Evolutionary conservation across 176 grass and related monocot species (phyloP).

Genomic region (Juncus inflexus): DNA sequence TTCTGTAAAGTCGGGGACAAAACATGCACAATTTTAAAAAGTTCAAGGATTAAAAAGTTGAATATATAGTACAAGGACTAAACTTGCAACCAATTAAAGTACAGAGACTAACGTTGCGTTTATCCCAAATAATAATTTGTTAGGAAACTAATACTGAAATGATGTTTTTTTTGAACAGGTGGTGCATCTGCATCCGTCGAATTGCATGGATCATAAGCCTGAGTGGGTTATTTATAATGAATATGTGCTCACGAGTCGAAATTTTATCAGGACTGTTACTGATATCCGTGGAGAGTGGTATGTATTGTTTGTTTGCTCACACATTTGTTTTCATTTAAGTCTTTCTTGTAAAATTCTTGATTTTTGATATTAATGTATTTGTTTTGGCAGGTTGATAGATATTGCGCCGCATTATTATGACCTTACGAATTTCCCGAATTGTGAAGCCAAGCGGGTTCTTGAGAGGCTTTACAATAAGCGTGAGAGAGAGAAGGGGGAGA

Average conservation of each 20-base stretch:
- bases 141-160: not conserved
- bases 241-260: conserved; percentile 86
- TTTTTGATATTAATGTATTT: conserved; percentile 10
- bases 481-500: conserved; percentile 58
- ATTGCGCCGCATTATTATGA: conserved; percentile 81
- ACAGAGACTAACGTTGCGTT: too few relatives aligned
- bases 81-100: not conserved
- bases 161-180: conserved; percentile 32
- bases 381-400: conserved; percentile 61
- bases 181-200: conserved; percentile 94
- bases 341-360: not conserved
- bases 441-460: conserved; percentile 76
- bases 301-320: conserved; percentile 6
- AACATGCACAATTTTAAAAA: too few relatives aligned
- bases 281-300: conserved; percentile 92
- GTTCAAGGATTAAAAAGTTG: too few relatives aligned
- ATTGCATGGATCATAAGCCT: conserved; percentile 85
- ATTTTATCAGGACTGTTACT: conserved; percentile 88
- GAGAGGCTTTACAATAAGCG: conserved; percentile 88
- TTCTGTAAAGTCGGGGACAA: too few relatives aligned
- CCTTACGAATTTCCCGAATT: conserved; percentile 71
- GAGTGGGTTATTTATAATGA: conserved; percentile 99
- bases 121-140: not conserved
- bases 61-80: not conserved
- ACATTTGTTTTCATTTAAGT: too few relatives aligned